Percentiles rank a stretch among this genome's conserved stretches.
phyloP scores from a whole-genome alignment of 495 filamentous ascomycete genomes.

The Neurospora sp. region DNA sequence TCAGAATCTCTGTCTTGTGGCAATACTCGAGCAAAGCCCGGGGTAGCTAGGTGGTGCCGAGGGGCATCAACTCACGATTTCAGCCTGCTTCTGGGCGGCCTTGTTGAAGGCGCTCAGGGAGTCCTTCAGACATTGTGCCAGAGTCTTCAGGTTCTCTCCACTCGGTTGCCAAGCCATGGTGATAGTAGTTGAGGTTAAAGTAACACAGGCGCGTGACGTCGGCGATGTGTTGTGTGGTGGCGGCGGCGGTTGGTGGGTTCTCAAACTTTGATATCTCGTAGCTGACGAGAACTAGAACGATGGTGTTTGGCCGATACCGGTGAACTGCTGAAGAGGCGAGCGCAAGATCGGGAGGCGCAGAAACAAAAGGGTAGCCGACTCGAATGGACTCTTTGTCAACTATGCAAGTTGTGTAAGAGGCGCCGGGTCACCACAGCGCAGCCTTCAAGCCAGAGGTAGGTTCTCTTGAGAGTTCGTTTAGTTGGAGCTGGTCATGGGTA shows the following conservation, averaged over 20 bases:
- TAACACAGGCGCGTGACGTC: not conserved
- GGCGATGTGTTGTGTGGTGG: constrained; percentile 2
- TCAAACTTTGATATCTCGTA: not conserved
- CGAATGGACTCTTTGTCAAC: not conserved
- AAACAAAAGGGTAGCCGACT: not conserved
- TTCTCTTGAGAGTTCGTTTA: not conserved
- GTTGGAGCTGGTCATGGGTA: constrained; percentile 2
- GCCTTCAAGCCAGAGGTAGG: not conserved
- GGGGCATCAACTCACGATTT: constrained; percentile 37
- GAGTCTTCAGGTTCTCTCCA: constrained; percentile 73
- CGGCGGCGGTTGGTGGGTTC: constrained; percentile 2
- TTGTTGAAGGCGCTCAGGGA: constrained; percentile 77
- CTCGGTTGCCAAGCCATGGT: constrained; percentile 90
- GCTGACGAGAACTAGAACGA: not conserved
- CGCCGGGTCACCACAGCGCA: constrained; percentile 1
- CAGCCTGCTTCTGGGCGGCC: constrained; percentile 72
- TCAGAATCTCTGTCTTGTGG: constrained; percentile 11
- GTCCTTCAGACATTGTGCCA: constrained; percentile 81
- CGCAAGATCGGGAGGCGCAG: not conserved
- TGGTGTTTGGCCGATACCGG: not conserved
- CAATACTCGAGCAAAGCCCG: constrained; percentile 1
- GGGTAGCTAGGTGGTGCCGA: not conserved
- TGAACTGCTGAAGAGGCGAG: not conserved
- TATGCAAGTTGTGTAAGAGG: not conserved
- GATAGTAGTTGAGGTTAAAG: constrained; percentile 2